Base-by-base conservation (phyloP, 2,329 filamentous ascomycete species). In the Scedosporium dehoogii region DNA sequence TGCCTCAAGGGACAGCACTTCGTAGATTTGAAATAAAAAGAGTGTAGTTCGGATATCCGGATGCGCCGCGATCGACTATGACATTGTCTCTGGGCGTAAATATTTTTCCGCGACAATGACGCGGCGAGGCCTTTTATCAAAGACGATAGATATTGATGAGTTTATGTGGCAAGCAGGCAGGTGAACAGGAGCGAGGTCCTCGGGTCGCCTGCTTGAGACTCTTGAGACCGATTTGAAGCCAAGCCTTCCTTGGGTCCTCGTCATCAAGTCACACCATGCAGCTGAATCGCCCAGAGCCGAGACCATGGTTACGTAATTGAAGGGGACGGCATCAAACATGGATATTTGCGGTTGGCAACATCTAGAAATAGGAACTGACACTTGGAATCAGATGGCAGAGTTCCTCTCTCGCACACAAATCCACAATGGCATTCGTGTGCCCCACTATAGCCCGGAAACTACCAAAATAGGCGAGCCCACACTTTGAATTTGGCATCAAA, bases 391-490 rank as follows among this genome's bases (percentile, higher is more conserved):
- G 18, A 6, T 18, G 18, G 18, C 51, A 55, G 14, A 10, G 58
- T 14, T 41, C 12, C 14, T 23, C 14, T 1, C 5, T 44, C 42
- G 14, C 41, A n/a, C 58, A 51, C 42, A 29, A 27, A 56, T 51
- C 27, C 48, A 38, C n/a, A n/a, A n/a, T n/a, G 16, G 41, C 10
- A 38, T 38, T 38, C 33, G 33, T 25, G 42, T 46, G 23, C 42
- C 48, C 48, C 48, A 23, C 59, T 56, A 25, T 56, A 61, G 41
- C 60, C 53, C 41, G 25, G 25, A 62, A 58, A 58, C 25, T 62
- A 29, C 38, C 46, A 58, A 25, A 38, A 60, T 75, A 74, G 73
- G 70, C 71, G 72, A 73, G 72, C 75, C 72, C 78, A 80, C 78
- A 78, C 69, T 68, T 71, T 71, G 71, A 69, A 66, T 65, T 66